Conservation (phyloP, 495 filamentous ascomycete genomes). For the Viridothelium virens region DNA sequence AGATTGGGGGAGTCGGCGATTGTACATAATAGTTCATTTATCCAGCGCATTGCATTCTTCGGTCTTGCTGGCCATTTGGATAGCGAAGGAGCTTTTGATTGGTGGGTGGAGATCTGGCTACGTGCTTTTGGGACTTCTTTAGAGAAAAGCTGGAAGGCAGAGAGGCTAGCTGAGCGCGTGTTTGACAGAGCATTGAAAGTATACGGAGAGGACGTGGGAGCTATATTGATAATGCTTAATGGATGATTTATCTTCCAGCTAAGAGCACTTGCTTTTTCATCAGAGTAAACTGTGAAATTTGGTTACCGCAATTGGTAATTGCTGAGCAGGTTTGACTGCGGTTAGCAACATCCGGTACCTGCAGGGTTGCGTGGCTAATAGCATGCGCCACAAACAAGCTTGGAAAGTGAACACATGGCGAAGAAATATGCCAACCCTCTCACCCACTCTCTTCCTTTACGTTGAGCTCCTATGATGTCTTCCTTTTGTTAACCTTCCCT, state of each 20-base stretch:
- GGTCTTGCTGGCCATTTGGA: not conserved
- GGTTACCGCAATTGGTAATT: too few species aligned
- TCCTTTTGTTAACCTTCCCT: not conserved
- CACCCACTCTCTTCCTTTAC: not conserved
- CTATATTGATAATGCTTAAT: slow-evolving; percentile 8
- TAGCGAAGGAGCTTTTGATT: not conserved
- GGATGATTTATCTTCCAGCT: not conserved
- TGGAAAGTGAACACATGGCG: slow-evolving; percentile 9
- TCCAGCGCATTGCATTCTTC: not conserved
- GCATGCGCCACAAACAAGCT: slow-evolving; percentile 3
- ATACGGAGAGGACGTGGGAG: not conserved
- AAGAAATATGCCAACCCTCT: not conserved
- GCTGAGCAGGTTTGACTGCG: too few species aligned
- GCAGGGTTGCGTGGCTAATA: not conserved
- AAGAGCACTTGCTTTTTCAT: not conserved
- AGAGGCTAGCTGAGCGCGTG: not conserved
- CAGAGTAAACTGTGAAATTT: not conserved
- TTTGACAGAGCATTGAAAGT: not conserved
- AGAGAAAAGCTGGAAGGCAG: not conserved
- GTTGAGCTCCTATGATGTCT: not conserved
- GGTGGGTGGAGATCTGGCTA: not conserved
- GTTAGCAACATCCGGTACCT: too few species aligned
- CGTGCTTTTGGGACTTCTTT: not conserved
- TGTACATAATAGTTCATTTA: slow-evolving; percentile 1
- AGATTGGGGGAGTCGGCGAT: not conserved